These are phyloP conservation scores for Aspergillus caelatus DNA, from an alignment of 2,329 filamentous ascomycete genomes.

Conservation along the genomic window DNA sequence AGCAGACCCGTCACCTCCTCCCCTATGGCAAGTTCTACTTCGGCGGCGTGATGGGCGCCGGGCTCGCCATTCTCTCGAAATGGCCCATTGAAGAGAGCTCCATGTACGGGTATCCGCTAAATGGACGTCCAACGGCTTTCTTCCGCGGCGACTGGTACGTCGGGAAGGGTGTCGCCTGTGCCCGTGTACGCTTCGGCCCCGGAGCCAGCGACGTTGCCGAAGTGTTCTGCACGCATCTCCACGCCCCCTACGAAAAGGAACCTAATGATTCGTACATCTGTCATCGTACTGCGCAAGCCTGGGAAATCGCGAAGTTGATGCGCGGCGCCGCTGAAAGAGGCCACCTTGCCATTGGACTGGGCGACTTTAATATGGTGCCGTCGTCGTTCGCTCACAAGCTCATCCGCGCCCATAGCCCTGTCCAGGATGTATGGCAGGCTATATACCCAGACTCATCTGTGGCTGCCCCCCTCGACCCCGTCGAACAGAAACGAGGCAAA, in stretches of 20 bases:
- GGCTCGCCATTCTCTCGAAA: conserved; percentile 82
- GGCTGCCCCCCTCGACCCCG: conserved; percentile 68
- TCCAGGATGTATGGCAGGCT: conserved; percentile 82
- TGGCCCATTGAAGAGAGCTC: conserved; percentile 91
- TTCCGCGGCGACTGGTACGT: conserved; percentile 96
- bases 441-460: conserved; percentile 82
- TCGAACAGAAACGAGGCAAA: conserved; percentile 66
- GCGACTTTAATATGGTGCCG: conserved; percentile 98
- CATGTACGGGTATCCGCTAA: conserved; percentile 87
- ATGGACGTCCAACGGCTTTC: conserved; percentile 90
- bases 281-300: conserved; percentile 89
- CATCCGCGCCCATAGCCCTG: conserved; percentile 75
- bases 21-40: conserved; percentile 94
- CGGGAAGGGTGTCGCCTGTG: conserved; percentile 88
- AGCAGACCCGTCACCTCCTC: conserved; percentile 71
- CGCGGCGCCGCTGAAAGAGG: conserved; percentile 77
- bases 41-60: conserved; percentile 84
- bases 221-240: conserved; percentile 90
- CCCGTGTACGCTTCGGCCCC: conserved; percentile 72
- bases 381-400: conserved; percentile 80
- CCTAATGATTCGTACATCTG: conserved; percentile 83
- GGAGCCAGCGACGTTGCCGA: conserved; percentile 70
- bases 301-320: conserved; percentile 91
- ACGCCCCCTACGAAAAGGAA: conserved; percentile 83
- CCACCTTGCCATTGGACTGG: conserved; percentile 80